These are phyloP conservation scores for Cystobasidiaceae sp. DNA, from an alignment of 1,284 basidiomycete genomes.

Conservation along the genomic window DNA sequence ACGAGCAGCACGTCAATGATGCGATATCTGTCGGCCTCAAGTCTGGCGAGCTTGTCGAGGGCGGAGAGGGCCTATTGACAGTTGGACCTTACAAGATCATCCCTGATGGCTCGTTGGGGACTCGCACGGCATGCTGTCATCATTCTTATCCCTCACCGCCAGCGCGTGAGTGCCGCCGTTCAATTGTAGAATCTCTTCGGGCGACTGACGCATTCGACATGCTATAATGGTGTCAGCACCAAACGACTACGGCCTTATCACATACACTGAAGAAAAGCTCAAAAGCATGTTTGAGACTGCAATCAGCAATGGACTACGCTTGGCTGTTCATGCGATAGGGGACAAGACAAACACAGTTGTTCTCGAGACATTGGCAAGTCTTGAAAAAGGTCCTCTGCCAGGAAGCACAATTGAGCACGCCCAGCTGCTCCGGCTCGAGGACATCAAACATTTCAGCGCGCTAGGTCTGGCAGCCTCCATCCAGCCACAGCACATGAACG, in stretches of 20 bases:
- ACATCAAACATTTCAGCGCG: conserved; percentile 40
- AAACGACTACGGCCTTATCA: conserved; percentile 38
- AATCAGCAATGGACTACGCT: conserved; percentile 36
- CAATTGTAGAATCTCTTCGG: no score
- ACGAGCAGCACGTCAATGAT: conserved; percentile 42
- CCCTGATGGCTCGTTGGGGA: conserved; percentile 38
- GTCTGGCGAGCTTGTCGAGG: conserved; percentile 41
- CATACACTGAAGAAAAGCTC: conserved; percentile 36
- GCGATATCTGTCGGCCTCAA: conserved; percentile 38
- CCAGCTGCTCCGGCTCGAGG: conserved; percentile 42
- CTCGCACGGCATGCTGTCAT: conserved; percentile 45
- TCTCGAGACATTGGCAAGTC: conserved; percentile 37
- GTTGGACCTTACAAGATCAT: conserved; percentile 46
- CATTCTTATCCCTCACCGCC: conserved; percentile 41
- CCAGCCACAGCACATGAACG: conserved; percentile 46
- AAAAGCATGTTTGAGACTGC: conserved; percentile 38
- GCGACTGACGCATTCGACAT: no score
- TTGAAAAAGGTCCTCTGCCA: conserved; percentile 34
- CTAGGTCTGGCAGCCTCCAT: conserved; percentile 44
- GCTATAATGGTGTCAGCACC: no score
- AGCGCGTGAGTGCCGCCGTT: conserved; percentile 28
- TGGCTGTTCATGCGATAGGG: conserved; percentile 47
- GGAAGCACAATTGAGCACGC: conserved; percentile 46
- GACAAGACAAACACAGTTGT: conserved; percentile 43
- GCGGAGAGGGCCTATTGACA: conserved; percentile 39